Evolutionary conservation across 2,329 filamentous ascomycete species (phyloP).

Genomic region (Blastomyces parvus): DNA sequence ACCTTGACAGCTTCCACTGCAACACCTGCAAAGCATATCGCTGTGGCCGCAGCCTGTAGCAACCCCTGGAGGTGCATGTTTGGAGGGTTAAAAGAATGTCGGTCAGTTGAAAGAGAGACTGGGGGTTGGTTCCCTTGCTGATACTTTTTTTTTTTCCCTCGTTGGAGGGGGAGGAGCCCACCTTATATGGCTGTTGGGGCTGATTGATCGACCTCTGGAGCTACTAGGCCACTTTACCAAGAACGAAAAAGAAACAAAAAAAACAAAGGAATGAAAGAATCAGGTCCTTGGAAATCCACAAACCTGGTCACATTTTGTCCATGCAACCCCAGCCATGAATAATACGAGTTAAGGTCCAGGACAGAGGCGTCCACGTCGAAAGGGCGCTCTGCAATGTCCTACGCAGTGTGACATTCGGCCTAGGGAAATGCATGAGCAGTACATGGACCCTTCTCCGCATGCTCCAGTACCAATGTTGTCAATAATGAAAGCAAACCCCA

Average conservation of each 20-base stretch:
- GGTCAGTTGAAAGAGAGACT: neutral
- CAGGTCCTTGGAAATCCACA: neutral
- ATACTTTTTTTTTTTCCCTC: neutral
- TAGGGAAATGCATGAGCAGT: neutral
- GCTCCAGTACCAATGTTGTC: no score
- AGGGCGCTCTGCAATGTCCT: neutral
- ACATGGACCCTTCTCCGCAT: neutral
- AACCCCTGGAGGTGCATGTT: neutral
- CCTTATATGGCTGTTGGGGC: neutral
- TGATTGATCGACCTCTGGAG: neutral
- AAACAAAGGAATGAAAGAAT: neutral
- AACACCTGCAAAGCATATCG: neutral
- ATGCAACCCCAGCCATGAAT: neutral
- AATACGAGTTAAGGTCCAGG: neutral
- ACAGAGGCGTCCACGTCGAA: neutral
- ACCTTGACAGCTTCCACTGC: conserved; percentile 34
- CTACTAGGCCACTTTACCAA: neutral
- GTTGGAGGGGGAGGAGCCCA: neutral
- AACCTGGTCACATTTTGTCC: neutral
- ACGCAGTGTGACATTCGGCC: conserved; percentile 3
- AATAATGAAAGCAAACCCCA: neutral
- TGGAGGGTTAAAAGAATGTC: neutral
- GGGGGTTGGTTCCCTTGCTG: neutral
- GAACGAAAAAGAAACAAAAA: neutral
- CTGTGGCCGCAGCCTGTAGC: conserved; percentile 4